phyloP scores from a whole-genome alignment of 2,329 filamentous ascomycete genomes.

The Trichoderma koningii region DNA sequence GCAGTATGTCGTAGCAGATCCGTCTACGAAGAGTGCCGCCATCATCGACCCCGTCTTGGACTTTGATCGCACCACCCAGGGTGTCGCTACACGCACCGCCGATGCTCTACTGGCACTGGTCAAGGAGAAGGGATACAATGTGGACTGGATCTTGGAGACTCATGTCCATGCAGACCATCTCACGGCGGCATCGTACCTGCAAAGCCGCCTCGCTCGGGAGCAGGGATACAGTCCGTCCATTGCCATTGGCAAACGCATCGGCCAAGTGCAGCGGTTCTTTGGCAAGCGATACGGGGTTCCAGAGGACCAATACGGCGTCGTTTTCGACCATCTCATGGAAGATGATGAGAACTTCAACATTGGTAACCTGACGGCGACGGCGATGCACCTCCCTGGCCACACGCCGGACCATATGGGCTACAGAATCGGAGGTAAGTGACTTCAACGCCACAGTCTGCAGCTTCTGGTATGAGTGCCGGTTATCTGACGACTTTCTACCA shows the following conservation, averaged over 20 bases:
- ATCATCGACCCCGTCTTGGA: constrained; percentile 66
- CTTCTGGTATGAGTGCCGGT: no score
- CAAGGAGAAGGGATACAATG: constrained; percentile 47
- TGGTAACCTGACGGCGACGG: constrained; percentile 48
- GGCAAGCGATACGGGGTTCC: constrained; percentile 51
- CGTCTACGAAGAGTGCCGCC: constrained; percentile 48
- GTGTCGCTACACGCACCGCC: constrained; percentile 54
- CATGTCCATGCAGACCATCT: constrained; percentile 64
- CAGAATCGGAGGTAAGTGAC: constrained; percentile 48
- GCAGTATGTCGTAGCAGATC: constrained; percentile 63
- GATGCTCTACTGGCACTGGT: constrained; percentile 53
- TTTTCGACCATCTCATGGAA: constrained; percentile 56
- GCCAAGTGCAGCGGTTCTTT: constrained; percentile 53
- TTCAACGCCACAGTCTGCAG: accelerated
- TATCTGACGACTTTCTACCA: constrained; percentile 24
- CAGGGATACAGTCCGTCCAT: constrained; percentile 47
- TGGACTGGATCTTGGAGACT: constrained; percentile 61
- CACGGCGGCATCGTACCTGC: constrained; percentile 61
- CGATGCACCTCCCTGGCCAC: constrained; percentile 60
- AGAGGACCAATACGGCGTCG: constrained; percentile 44
- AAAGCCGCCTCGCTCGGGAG: constrained; percentile 43
- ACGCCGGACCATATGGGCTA: constrained; percentile 65
- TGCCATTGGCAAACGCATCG: constrained; percentile 59
- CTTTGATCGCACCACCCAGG: constrained; percentile 48
- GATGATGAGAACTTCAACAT: constrained; percentile 57